These are phyloP conservation scores for Hygrophoropsis aurantiaca DNA, from an alignment of 768 basidiomycete genomes.

Conservation along the genomic window DNA sequence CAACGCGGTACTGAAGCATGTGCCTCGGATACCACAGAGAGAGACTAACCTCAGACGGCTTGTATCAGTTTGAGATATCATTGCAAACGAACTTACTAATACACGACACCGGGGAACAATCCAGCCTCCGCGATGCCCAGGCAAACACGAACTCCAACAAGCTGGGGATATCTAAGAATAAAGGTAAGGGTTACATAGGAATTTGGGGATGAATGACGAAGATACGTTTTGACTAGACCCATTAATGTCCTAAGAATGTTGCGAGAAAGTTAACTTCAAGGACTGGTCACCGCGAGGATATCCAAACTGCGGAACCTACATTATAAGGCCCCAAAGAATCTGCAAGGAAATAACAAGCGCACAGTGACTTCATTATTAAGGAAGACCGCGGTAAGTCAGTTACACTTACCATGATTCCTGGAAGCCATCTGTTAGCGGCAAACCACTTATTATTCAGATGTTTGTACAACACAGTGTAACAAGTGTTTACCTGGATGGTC, in stretches of 20 bases:
- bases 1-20: slow-evolving; percentile 58
- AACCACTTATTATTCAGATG: slow-evolving; percentile 8
- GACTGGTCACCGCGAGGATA: too few relatives aligned
- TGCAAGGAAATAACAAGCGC: slow-evolving; percentile 15
- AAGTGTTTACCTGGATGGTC: slow-evolving; percentile 54
- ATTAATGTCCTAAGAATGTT: slow-evolving; percentile 48
- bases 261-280: background rate
- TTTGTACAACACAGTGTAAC: background rate
- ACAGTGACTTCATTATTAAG: slow-evolving; percentile 1
- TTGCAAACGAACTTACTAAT: slow-evolving; percentile 49
- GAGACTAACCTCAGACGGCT: slow-evolving; percentile 39
- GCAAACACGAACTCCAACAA: slow-evolving; percentile 55
- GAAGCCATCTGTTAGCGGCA: slow-evolving; percentile 52
- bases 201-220: background rate
- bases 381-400: background rate
- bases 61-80: background rate
- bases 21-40: slow-evolving; percentile 70
- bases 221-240: slow-evolving; percentile 67
- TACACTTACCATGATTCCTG: slow-evolving; percentile 55
- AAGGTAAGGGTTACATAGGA: background rate
- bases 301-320: too few relatives aligned
- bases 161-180: slow-evolving; percentile 53
- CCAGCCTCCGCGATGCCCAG: slow-evolving; percentile 72
- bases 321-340: slow-evolving; percentile 65
- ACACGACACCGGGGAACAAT: slow-evolving; percentile 70